These are phyloP conservation scores for Cyberlindnera nakhonratchasimensis DNA, from an alignment of 805 yeast species.

Conservation along the genomic window DNA sequence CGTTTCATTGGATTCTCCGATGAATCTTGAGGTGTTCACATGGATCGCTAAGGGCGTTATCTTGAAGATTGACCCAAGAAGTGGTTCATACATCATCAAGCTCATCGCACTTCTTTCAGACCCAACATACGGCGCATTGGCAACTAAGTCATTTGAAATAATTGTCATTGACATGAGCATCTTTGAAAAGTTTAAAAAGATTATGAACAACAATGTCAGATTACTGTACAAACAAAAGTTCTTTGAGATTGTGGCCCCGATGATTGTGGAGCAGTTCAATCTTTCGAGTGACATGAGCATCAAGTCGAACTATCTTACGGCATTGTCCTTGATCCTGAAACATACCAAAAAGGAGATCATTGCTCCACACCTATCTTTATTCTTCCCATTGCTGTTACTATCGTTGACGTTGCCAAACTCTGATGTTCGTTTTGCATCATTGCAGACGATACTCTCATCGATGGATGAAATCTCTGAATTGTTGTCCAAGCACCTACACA, in stretches of 20 bases:
- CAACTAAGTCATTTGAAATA: conserved; percentile 57
- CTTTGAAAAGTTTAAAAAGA: conserved; percentile 45
- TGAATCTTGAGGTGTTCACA: conserved; percentile 49
- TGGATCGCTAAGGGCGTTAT: conserved; percentile 77
- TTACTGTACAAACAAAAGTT: conserved; percentile 77
- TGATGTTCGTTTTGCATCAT: conserved; percentile 55
- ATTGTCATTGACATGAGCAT: conserved; percentile 65
- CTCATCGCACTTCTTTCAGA: conserved; percentile 36
- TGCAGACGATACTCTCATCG: conserved; percentile 55
- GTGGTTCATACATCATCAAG: conserved; percentile 33
- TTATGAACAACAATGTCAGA: conserved; percentile 54
- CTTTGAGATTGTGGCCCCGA: conserved; percentile 58
- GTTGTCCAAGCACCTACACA: conserved; percentile 50
- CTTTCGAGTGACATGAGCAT: conserved; percentile 21
- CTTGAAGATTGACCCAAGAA: conserved; percentile 47
- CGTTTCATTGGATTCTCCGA: conserved; percentile 14
- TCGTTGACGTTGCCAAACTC: conserved; percentile 45
- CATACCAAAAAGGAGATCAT: conserved; percentile 62
- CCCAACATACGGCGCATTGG: conserved; percentile 29
- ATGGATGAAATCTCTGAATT: conserved; percentile 53
- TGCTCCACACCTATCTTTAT: conserved; percentile 54
- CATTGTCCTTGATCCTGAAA: conserved; percentile 64
- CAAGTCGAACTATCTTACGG: conserved; percentile 55
- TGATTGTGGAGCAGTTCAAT: conserved; percentile 46
- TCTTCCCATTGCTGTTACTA: conserved; percentile 71